phyloP scores from a whole-genome alignment of 257 asterid species.

The Solanum infundibuliforme region DNA sequence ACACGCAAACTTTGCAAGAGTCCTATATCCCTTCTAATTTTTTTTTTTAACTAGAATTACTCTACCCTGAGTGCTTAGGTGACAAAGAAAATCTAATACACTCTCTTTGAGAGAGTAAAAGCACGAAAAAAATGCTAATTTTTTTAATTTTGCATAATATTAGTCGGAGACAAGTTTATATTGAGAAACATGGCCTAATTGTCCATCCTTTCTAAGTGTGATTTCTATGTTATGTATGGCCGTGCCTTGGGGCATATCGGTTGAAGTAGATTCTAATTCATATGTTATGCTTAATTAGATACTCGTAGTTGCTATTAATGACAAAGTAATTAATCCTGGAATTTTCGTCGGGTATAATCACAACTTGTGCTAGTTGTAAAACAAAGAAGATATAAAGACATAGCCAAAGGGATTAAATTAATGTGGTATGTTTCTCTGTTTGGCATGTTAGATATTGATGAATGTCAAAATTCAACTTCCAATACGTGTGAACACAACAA shows the following conservation, averaged over 20 bases:
- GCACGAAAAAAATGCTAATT: too few species aligned
- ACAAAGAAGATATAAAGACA: too few species aligned
- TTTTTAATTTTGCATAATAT: not conserved
- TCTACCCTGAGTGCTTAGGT: not conserved
- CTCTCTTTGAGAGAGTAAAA: too few species aligned
- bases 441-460: slow-evolving; percentile 27
- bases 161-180: not conserved
- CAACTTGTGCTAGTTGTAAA: too few species aligned
- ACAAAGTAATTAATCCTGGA: not conserved
- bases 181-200: not conserved
- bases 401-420: not conserved
- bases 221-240: not conserved
- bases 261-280: not conserved
- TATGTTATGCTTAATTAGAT: not conserved
- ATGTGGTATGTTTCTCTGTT: not conserved
- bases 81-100: too few species aligned
- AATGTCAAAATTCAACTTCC: slow-evolving; percentile 19
- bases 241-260: not conserved
- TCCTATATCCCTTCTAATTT: not conserved
- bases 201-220: too few species aligned
- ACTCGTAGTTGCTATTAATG: not conserved
- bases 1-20: not conserved
- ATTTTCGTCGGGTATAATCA: too few species aligned
- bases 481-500: slow-evolving; percentile 7
- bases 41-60: not conserved